Conservation (phyloP, 306 rosid genomes). For the Cucurbita ficifolia region DNA sequence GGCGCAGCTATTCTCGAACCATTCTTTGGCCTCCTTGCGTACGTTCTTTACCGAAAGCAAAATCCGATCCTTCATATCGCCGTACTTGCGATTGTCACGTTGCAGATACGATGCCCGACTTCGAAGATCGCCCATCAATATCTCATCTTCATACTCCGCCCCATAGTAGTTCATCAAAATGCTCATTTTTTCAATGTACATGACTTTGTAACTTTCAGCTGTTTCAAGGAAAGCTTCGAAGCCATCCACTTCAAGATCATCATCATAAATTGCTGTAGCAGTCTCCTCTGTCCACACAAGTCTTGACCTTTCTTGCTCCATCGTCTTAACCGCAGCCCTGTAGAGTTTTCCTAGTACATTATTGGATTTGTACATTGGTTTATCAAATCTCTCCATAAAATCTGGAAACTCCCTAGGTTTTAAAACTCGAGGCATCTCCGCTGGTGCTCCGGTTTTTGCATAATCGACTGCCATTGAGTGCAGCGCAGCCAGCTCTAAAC, state of each 20-base stretch:
- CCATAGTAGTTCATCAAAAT: constrained; percentile 50
- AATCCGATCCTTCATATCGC: constrained; percentile 72
- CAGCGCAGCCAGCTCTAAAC: constrained; percentile 60
- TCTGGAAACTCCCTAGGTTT: constrained; percentile 75
- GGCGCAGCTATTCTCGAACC: constrained; percentile 51
- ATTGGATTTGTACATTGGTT: constrained; percentile 53
- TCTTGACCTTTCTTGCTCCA: constrained; percentile 15
- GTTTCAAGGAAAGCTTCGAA: constrained; percentile 37
- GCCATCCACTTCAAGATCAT: constrained; percentile 51
- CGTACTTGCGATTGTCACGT: constrained; percentile 66
- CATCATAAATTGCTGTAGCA: constrained; percentile 42
- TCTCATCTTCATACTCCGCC: constrained; percentile 58
- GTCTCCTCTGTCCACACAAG: constrained; percentile 32
- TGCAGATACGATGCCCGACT: constrained; percentile 56
- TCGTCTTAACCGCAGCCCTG: constrained; percentile 27
- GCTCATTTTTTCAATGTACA: constrained; percentile 47
- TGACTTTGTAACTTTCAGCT: constrained; percentile 44
- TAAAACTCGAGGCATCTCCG: constrained; percentile 65
- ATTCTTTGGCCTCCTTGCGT: constrained; percentile 48
- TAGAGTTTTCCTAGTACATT: constrained; percentile 71
- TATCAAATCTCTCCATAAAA: constrained; percentile 78
- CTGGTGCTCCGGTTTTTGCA: constrained; percentile 94
- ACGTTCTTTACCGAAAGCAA: constrained; percentile 39
- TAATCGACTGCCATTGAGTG: constrained; percentile 98
- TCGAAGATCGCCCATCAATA: constrained; percentile 58